Conservation (phyloP, 179 eudicot genomes). For the Sideroxylon spinosum region DNA sequence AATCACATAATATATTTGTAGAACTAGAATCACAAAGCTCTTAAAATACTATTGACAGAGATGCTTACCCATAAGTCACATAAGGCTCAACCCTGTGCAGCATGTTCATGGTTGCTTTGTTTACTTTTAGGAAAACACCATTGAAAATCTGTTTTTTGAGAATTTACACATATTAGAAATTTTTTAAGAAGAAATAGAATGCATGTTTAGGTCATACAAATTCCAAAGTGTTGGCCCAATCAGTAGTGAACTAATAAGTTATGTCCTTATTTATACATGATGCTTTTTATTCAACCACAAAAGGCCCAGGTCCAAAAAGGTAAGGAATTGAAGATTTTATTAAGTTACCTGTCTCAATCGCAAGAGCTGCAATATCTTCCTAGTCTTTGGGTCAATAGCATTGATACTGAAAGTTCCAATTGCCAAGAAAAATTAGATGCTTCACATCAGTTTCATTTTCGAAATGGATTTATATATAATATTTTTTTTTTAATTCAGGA, state of each 20-base stretch:
- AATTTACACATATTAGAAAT: no score
- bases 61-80: constrained; percentile 42
- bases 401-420: constrained; percentile 47
- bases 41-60: neutral
- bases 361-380: constrained; percentile 57
- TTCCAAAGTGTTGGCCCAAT: neutral
- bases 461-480: no score
- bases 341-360: constrained; percentile 64
- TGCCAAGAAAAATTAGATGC: neutral
- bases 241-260: neutral
- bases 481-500: no score
- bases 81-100: constrained; percentile 50
- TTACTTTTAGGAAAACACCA: constrained; percentile 48
- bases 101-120: constrained; percentile 50
- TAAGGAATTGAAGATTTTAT: neutral
- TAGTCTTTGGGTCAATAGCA: constrained; percentile 61
- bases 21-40: neutral
- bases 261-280: neutral
- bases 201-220: no score
- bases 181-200: no score
- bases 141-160: constrained; percentile 42
- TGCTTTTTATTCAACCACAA: no score
- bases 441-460: neutral
- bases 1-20: neutral
- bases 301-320: no score